Conservation (phyloP, 1,284 basidiomycete genomes). For the Ganoderma sinense region DNA sequence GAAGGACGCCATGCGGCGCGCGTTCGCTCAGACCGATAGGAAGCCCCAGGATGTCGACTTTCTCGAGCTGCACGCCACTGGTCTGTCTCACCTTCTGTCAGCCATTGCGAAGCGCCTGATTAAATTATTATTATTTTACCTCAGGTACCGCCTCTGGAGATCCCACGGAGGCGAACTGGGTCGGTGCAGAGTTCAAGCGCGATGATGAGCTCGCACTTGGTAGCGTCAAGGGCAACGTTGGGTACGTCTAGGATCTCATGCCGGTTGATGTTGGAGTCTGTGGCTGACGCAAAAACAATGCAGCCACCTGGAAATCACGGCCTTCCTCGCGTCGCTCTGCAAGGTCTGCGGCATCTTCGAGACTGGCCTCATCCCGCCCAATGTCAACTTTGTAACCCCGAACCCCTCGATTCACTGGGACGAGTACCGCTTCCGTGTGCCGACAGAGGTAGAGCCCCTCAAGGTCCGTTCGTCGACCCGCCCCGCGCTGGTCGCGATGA, state of each 20-base stretch:
- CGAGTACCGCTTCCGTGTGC: conserved; percentile 37
- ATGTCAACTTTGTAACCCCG: conserved; percentile 42
- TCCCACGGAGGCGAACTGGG: conserved; percentile 57
- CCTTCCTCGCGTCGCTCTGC: conserved; percentile 48
- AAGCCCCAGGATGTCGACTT: conserved; percentile 51
- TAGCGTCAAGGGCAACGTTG: conserved; percentile 58
- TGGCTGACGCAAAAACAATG: not conserved
- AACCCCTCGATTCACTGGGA: conserved; percentile 51
- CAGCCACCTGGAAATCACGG: conserved; percentile 47
- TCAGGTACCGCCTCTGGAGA: conserved; percentile 55
- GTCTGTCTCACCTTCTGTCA: not conserved
- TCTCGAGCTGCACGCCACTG: conserved; percentile 41
- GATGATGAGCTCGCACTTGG: conserved; percentile 46
- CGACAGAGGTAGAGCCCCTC: conserved; percentile 32
- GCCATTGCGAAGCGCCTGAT: not conserved
- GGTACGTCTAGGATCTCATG: conserved; percentile 34
- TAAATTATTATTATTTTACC: too few species aligned
- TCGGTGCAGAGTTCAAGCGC: conserved; percentile 45
- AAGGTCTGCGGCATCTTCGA: conserved; percentile 50
- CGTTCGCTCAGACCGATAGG: conserved; percentile 39
- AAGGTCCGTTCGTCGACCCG: conserved; percentile 23
- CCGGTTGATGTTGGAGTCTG: not conserved
- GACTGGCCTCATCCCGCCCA: conserved; percentile 46
- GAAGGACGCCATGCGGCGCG: conserved; percentile 42
- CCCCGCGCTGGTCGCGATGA: conserved; percentile 45